Evolutionary conservation across 371 early-diverging fungal genomes (phyloP).

Genomic region (Apophysomyces elegans): DNA sequence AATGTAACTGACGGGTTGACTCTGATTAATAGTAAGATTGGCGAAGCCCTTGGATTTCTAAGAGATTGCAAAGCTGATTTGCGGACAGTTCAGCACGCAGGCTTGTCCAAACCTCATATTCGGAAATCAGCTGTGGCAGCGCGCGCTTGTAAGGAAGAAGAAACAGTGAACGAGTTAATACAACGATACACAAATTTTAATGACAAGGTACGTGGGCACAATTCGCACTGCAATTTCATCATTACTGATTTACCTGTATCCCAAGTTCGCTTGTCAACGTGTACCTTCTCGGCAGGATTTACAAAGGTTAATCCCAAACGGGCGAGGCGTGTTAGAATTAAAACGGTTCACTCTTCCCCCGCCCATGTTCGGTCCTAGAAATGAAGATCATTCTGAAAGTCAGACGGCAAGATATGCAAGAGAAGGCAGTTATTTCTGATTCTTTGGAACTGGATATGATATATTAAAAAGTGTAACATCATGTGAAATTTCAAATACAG

Average conservation of each 20-base stretch:
- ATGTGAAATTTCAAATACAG: too few species aligned
- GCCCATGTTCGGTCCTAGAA: conserved; percentile 55
- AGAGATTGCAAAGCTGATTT: conserved; percentile 58
- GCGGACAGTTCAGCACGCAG: conserved; percentile 52
- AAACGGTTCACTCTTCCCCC: conserved; percentile 54
- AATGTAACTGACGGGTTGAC: background rate
- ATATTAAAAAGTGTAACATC: too few species aligned
- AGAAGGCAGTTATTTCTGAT: conserved; percentile 11
- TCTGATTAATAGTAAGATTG: conserved; percentile 50
- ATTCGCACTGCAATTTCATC: background rate
- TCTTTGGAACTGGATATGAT: too few species aligned
- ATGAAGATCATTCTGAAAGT: conserved; percentile 17
- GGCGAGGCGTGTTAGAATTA: conserved; percentile 55
- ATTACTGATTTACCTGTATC: background rate
- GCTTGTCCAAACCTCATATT: conserved; percentile 48
- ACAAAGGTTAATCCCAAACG: conserved; percentile 61
- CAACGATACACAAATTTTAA: conserved; percentile 57
- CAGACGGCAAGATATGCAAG: conserved; percentile 13
- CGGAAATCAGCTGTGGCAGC: conserved; percentile 49
- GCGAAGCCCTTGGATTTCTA: conserved; percentile 66
- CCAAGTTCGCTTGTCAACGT: conserved; percentile 54
- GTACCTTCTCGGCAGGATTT: conserved; percentile 58
- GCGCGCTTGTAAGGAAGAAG: conserved; percentile 59
- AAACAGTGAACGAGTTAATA: conserved; percentile 50
- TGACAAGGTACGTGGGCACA: conserved; percentile 50